phyloP scores from a whole-genome alignment of 345 rosid species.

The Heritiera littoralis region DNA sequence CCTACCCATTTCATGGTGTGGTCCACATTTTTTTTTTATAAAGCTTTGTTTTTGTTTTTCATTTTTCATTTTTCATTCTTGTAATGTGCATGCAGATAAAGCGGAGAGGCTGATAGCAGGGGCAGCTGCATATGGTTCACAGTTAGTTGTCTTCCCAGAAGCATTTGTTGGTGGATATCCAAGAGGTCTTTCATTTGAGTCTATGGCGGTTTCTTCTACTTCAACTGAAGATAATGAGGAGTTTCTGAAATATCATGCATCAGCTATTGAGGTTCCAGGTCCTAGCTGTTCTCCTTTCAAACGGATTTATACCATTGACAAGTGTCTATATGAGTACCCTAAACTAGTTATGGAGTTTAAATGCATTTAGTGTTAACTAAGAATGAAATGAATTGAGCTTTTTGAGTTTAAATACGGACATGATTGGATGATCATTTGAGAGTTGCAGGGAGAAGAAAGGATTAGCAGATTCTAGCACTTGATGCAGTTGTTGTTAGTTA shows the following conservation, averaged over 20 bases:
- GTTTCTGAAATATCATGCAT: conserved; percentile 14
- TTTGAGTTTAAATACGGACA: background rate
- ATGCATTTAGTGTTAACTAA: background rate
- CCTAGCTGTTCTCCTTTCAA: background rate
- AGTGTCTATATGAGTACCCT: background rate
- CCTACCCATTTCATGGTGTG: conserved; percentile 9
- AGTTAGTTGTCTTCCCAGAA: conserved; percentile 17
- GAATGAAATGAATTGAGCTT: background rate
- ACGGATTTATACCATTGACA: background rate
- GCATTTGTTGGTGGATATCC: conserved; percentile 20
- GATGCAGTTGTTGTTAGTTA: background rate
- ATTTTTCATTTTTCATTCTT: background rate
- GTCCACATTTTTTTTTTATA: background rate
- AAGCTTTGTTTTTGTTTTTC: background rate
- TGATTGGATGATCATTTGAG: background rate
- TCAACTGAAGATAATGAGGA: background rate
- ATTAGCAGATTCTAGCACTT: background rate
- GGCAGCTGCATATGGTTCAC: conserved; percentile 14
- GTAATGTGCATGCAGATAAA: background rate
- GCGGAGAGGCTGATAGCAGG: conserved; percentile 16
- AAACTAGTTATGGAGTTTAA: background rate
- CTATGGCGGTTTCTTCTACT: background rate
- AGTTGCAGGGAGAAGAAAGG: background rate
- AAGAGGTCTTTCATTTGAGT: background rate
- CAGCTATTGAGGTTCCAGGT: conserved; percentile 15